Percentiles rank a stretch among this genome's conserved stretches.
Conservation (phyloP, 176 grass and related monocot species). For the Triticum turgidum region DNA sequence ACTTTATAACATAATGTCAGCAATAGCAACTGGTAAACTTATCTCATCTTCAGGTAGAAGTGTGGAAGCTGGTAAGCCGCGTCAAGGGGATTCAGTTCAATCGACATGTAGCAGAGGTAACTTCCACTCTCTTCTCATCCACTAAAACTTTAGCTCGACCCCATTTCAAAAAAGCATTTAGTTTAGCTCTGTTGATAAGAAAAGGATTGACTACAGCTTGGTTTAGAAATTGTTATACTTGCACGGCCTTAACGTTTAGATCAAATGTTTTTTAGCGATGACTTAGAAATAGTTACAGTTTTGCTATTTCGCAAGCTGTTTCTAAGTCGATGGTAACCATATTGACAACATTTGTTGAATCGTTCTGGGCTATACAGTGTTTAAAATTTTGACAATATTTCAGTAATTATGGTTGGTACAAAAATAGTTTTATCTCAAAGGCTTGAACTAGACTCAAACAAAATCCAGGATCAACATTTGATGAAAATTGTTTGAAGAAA, state of each 20-base stretch:
- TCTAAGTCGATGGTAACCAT: not conserved
- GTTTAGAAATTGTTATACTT: not conserved
- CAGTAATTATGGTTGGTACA: not conserved
- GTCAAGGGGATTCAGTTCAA: not conserved
- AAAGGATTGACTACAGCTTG: not conserved
- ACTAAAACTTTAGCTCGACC: not conserved
- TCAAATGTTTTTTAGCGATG: no score
- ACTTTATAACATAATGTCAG: not conserved
- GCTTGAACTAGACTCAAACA: no score
- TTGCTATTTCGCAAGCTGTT: no score
- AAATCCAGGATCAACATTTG: not conserved
- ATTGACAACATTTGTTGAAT: not conserved
- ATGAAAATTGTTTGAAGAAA: not conserved
- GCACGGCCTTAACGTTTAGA: no score
- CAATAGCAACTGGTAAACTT: not conserved
- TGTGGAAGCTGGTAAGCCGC: not conserved
- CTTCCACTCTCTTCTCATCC: not conserved
- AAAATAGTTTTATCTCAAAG: no score
- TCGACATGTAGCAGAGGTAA: not conserved
- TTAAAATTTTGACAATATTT: not conserved
- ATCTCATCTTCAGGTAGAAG: not conserved
- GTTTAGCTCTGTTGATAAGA: not conserved
- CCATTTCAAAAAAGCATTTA: not conserved
- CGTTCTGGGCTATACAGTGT: not conserved
- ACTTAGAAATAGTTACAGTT: not conserved